These are phyloP conservation scores for Globisporangium nodosum DNA, from an alignment of 352 stramenopile genomes.

Conservation along the genomic window DNA sequence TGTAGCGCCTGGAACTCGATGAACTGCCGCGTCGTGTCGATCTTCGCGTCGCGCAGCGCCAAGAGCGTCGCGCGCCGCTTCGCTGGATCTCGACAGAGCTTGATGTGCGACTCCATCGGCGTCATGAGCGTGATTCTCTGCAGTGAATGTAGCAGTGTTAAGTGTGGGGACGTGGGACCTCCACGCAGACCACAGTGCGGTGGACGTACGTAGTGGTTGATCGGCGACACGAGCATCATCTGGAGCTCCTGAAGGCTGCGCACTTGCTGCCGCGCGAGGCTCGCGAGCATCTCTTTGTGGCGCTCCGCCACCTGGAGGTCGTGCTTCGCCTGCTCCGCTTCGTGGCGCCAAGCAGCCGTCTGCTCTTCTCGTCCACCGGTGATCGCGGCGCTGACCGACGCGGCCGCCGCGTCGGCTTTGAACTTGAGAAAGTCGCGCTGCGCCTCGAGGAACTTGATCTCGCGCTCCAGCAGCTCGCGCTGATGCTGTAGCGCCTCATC, in stretches of 20 bases:
- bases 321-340: no score
- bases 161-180: constrained; percentile 10
- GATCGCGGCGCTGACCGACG: no score
- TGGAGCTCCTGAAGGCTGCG: constrained; percentile 37
- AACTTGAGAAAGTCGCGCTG: constrained; percentile 24
- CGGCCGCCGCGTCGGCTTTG: no score
- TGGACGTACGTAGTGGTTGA: constrained; percentile 53
- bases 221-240: constrained; percentile 30
- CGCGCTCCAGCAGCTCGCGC: constrained; percentile 30
- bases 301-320: no score
- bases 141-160: no score
- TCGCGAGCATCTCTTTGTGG: no score
- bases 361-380: no score
- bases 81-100: no score
- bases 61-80: constrained; percentile 30
- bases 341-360: no score
- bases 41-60: constrained; percentile 30
- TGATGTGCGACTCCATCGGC: no score
- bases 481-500: neutral
- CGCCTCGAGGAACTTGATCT: constrained; percentile 52
- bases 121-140: no score
- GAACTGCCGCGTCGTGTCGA: constrained; percentile 32
- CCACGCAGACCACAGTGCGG: neutral
- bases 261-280: constrained; percentile 28
- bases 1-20: constrained; percentile 39